A percentile compares a stretch with the other conserved stretches of the same genome.
phyloP scores from a whole-genome alignment of 805 yeast species.

The Metschnikowia kofuensis region DNA sequence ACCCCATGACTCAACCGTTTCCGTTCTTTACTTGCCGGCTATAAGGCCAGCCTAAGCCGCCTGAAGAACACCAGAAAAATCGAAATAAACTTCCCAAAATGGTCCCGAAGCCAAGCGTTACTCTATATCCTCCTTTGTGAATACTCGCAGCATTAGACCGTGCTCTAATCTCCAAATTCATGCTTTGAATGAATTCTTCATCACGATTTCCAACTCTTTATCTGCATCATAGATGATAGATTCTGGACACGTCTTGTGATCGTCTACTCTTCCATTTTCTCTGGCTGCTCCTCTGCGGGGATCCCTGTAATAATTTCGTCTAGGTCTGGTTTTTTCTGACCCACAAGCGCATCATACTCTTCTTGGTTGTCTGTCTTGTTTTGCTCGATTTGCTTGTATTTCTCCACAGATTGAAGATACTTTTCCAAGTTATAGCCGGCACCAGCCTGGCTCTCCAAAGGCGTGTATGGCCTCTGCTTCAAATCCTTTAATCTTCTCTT shows the following conservation, averaged over 20 bases:
- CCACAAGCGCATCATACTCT: slow-evolving; percentile 33
- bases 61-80: no score
- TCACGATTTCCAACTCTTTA: no score
- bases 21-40: no score
- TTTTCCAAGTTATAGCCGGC: slow-evolving; percentile 72
- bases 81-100: no score
- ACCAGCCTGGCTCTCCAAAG: slow-evolving; percentile 88
- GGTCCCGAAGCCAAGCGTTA: no score
- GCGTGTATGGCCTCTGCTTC: slow-evolving; percentile 77
- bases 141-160: no score
- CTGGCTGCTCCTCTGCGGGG: slow-evolving; percentile 21
- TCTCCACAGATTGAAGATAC: slow-evolving; percentile 62
- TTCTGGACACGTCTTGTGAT: neutral
- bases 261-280: slow-evolving; percentile 4
- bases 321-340: slow-evolving; percentile 37
- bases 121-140: no score
- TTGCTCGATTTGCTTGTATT: slow-evolving; percentile 47
- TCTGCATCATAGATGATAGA: neutral
- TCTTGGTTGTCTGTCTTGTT: slow-evolving; percentile 43
- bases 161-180: no score
- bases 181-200: no score
- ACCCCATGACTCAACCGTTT: no score
- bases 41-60: no score
- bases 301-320: slow-evolving; percentile 35
- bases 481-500: slow-evolving; percentile 81